A percentile compares a stretch with the other conserved stretches of the same genome.
Conservation (phyloP, 371 early-diverging fungal species). For the Batkoa obscura region DNA sequence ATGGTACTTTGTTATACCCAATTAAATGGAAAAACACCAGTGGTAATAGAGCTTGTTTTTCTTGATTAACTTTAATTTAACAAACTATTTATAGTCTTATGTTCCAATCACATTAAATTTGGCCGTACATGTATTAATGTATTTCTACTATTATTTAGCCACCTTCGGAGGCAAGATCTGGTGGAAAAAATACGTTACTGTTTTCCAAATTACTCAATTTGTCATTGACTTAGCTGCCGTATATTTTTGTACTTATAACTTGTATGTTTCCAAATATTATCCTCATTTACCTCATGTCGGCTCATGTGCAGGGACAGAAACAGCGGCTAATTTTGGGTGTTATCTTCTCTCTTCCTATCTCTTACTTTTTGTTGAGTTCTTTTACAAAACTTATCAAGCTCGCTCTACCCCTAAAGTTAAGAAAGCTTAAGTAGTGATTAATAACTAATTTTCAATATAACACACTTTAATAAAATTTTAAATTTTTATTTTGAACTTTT, state of each 20-base stretch:
- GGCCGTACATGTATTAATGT: slow-evolving; percentile 82
- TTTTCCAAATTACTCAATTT: slow-evolving; percentile 77
- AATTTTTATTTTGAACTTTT: too few relatives aligned
- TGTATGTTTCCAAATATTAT: slow-evolving; percentile 47
- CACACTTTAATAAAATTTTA: too few relatives aligned
- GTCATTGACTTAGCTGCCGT: slow-evolving; percentile 58
- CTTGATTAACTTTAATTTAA: neutral
- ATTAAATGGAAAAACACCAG: slow-evolving; percentile 56
- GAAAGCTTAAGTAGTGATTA: too few relatives aligned
- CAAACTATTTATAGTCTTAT: slow-evolving; percentile 28
- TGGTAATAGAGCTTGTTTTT: slow-evolving; percentile 28
- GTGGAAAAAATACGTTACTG: slow-evolving; percentile 86
- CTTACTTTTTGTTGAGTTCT: slow-evolving; percentile 73
- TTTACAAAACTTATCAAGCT: slow-evolving; percentile 59
- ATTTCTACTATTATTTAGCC: slow-evolving; percentile 78
- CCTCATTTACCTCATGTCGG: slow-evolving; percentile 50
- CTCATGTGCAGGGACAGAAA: slow-evolving; percentile 56
- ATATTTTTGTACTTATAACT: slow-evolving; percentile 66
- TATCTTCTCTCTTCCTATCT: slow-evolving; percentile 63
- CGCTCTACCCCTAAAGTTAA: neutral
- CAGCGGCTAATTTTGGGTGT: slow-evolving; percentile 64
- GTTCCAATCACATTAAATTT: slow-evolving; percentile 63
- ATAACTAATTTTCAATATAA: too few relatives aligned
- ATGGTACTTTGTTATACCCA: slow-evolving; percentile 74
- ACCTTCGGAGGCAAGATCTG: slow-evolving; percentile 65